Conservation (phyloP, 192 early-diverging fungal genomes). For the Coemansia sp. region DNA sequence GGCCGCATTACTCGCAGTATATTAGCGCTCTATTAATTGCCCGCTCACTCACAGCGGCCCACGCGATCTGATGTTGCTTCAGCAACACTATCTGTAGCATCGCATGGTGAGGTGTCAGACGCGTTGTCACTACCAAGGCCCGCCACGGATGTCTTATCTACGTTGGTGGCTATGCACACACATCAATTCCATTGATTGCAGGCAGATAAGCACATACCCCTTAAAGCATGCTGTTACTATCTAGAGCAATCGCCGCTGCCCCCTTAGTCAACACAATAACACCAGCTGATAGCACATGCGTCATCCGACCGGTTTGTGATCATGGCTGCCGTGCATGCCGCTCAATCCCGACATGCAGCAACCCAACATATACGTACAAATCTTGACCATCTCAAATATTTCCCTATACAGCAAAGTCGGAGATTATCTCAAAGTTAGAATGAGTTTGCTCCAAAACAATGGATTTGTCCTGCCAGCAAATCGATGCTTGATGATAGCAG, state of each 20-base stretch:
- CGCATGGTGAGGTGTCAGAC: not conserved
- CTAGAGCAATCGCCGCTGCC: not conserved
- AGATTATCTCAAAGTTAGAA: not conserved
- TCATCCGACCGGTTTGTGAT: not conserved
- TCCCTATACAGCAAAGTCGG: not conserved
- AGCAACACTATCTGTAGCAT: not conserved
- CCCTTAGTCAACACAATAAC: not conserved
- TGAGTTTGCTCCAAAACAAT: not conserved
- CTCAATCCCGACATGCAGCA: not conserved
- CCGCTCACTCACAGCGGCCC: not conserved
- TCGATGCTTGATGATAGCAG: not conserved
- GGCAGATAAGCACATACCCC: not conserved
- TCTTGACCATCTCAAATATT: not conserved
- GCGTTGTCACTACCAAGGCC: not conserved
- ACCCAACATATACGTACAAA: not conserved
- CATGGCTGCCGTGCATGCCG: not conserved
- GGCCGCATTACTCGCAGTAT: not conserved
- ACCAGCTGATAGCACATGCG: not conserved
- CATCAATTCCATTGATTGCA: not conserved
- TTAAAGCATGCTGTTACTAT: not conserved
- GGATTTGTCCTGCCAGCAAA: not conserved
- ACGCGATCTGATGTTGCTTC: not conserved
- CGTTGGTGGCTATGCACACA: not conserved
- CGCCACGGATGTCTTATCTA: not conserved
- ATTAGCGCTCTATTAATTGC: not conserved